Conservation (phyloP, 768 basidiomycete species). For the Pluteus cervinus region DNA sequence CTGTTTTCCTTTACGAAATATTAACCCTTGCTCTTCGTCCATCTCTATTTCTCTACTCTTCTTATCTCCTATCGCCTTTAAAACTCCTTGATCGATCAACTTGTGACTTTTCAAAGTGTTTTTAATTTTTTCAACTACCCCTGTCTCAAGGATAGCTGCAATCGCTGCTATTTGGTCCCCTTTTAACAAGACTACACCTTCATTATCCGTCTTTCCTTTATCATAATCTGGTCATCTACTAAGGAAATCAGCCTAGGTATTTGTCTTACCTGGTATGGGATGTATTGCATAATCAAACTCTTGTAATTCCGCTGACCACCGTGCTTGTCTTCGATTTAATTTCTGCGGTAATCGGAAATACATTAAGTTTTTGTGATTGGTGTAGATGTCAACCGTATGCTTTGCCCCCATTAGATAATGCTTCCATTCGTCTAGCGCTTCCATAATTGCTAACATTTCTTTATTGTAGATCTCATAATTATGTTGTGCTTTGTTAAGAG, state of each 20-base stretch:
- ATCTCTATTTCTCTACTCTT: not conserved
- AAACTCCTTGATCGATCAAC: no score
- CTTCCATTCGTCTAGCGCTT: constrained; percentile 19
- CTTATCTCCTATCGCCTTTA: not conserved
- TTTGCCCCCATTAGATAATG: constrained; percentile 16
- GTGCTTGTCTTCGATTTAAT: constrained; percentile 33
- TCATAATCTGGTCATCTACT: constrained; percentile 20
- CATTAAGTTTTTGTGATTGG: constrained; percentile 34
- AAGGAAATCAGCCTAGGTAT: constrained; percentile 19
- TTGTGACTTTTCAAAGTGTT: not conserved
- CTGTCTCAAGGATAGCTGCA: not conserved
- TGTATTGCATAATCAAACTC: constrained; percentile 24
- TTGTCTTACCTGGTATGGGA: constrained; percentile 22
- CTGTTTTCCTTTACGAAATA: not conserved
- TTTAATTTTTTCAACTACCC: not conserved
- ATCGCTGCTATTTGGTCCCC: no score
- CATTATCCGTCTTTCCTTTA: constrained; percentile 14
- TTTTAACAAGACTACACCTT: constrained; percentile 9
- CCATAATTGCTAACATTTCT: constrained; percentile 39
- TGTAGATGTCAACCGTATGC: constrained; percentile 20
- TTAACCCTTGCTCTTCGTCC: not conserved
- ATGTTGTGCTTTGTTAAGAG: constrained; percentile 22
- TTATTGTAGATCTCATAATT: constrained; percentile 49
- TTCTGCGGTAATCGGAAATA: constrained; percentile 35
- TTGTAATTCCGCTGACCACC: constrained; percentile 31